Conservation (phyloP, 1,284 basidiomycete genomes). For the Ustilago bromivora region DNA sequence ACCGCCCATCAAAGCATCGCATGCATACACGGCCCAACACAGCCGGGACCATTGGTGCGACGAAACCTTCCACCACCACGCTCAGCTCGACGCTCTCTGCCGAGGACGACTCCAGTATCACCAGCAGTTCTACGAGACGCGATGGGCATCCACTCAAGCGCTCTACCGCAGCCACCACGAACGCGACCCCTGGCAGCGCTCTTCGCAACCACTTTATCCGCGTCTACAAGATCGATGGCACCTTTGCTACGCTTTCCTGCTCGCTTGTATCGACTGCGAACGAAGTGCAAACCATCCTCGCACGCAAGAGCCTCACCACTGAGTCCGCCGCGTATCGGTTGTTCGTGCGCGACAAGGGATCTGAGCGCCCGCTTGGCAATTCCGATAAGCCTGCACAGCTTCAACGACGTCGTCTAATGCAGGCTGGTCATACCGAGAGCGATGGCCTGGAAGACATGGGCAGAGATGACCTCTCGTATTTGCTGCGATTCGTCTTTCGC, state of each 20-base stretch:
- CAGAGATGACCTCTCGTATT: conserved; percentile 83
- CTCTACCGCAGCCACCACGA: conserved; percentile 25
- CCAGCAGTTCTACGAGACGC: conserved; percentile 24
- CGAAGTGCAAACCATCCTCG: conserved; percentile 72
- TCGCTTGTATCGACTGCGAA: conserved; percentile 78
- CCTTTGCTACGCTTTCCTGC: conserved; percentile 80
- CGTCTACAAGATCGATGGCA: conserved; percentile 82
- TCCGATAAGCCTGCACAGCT: conserved; percentile 88
- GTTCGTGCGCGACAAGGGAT: conserved; percentile 68
- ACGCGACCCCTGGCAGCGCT: conserved; percentile 10
- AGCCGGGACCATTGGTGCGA: conserved; percentile 53
- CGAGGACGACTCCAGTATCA: conserved; percentile 45
- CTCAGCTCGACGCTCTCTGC: conserved; percentile 42
- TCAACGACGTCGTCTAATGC: conserved; percentile 84
- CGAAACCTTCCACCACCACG: conserved; percentile 43
- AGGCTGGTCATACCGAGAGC: conserved; percentile 87
- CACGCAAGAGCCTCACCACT: conserved; percentile 49
- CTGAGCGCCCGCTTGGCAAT: conserved; percentile 70
- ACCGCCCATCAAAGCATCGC: conserved; percentile 52
- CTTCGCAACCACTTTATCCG: conserved; percentile 73
- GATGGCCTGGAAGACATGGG: conserved; percentile 86
- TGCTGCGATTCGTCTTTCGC: conserved; percentile 84
- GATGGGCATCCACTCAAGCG: conserved; percentile 38
- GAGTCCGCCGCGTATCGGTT: conserved; percentile 62
- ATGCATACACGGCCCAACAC: conserved; percentile 54